These are phyloP conservation scores for Candida methanosorbosa DNA, from an alignment of 805 yeast genomes.

Conservation along the genomic window DNA sequence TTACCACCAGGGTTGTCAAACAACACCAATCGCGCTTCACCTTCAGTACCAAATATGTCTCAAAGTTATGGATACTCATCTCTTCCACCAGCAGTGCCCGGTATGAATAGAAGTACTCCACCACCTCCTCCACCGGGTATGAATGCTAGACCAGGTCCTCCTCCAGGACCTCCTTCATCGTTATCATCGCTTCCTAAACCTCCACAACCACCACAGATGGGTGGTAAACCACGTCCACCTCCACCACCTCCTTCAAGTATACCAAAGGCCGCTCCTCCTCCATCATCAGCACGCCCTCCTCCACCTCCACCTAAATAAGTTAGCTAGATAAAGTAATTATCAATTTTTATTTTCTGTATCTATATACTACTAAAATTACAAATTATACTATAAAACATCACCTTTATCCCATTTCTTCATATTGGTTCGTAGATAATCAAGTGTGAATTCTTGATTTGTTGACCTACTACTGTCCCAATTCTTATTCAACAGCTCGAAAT, in stretches of 20 bases:
- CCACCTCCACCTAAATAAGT: constrained; percentile 8
- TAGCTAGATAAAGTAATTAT: background rate
- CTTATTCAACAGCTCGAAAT: too few relatives aligned
- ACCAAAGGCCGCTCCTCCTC: constrained; percentile 4
- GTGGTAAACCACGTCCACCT: constrained; percentile 4
- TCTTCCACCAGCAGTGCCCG: constrained; percentile 3
- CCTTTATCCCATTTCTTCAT: too few relatives aligned
- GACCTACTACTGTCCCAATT: too few relatives aligned
- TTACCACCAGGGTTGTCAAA: constrained; percentile 13
- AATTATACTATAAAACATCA: too few relatives aligned
- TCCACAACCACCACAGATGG: constrained; percentile 13
- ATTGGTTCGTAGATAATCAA: too few relatives aligned
- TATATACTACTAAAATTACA: too few relatives aligned
- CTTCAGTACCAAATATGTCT: constrained; percentile 6
- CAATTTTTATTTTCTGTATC: background rate
- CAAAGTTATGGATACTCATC: constrained; percentile 3
- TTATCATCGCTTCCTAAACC: background rate
- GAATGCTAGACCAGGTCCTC: constrained; percentile 14
- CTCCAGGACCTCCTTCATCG: background rate
- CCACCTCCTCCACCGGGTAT: constrained; percentile 8
- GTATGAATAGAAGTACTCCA: background rate
- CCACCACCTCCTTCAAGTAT: constrained; percentile 4
- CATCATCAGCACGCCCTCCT: constrained; percentile 18
- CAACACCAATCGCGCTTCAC: constrained; percentile 1
- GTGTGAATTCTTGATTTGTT: too few relatives aligned